A percentile compares a stretch with the other conserved stretches of the same genome.
Conservation (phyloP, 176 grass and related monocot genomes). For the Olyra latifolia region DNA sequence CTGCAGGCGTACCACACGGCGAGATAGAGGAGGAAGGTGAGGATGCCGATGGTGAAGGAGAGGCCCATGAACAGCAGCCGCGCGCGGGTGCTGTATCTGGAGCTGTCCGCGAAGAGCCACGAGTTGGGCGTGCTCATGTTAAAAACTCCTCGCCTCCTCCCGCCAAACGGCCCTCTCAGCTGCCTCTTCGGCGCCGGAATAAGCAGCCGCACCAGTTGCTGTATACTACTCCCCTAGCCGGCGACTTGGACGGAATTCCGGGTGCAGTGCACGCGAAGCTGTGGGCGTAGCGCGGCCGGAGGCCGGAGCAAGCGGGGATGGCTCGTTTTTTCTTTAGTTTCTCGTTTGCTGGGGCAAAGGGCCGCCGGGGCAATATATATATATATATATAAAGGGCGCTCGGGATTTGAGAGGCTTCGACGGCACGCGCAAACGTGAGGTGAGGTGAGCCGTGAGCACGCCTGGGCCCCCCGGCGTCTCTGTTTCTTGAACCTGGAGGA, state of each 20-base stretch:
- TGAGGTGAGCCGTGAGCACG: not conserved
- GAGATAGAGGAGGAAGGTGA: slow-evolving; percentile 61
- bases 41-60: slow-evolving; percentile 74
- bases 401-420: not conserved
- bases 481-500: not conserved
- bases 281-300: not conserved
- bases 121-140: slow-evolving; percentile 41
- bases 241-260: not conserved
- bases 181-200: not conserved
- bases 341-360: slow-evolving; percentile 2
- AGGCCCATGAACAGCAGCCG: slow-evolving; percentile 67
- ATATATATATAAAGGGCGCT: slow-evolving; percentile 20
- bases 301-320: not conserved
- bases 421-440: not conserved
- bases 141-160: not conserved
- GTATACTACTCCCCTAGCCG: not conserved
- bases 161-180: not conserved
- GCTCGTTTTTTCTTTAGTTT: not conserved
- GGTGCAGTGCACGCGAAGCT: not conserved
- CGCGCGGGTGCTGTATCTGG: slow-evolving; percentile 35
- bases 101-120: slow-evolving; percentile 55
- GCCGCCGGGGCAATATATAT: slow-evolving; percentile 10
- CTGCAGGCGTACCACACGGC: slow-evolving; percentile 56
- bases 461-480: not conserved
- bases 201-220: not conserved